These are phyloP conservation scores for Platanthera guangdongensis DNA, from an alignment of 106 monocot species.

Conservation along the genomic window DNA sequence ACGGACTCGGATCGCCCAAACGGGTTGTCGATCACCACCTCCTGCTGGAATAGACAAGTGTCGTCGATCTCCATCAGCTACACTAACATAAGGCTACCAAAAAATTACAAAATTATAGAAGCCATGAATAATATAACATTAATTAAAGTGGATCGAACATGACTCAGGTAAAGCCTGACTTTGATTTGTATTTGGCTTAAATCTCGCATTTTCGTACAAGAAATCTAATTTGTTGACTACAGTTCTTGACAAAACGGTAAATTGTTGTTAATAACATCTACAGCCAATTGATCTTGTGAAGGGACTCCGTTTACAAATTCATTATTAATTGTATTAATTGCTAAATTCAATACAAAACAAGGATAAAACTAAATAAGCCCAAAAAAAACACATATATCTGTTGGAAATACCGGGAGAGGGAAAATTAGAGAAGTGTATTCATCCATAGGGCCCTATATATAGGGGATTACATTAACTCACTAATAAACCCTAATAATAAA, in stretches of 20 bases:
- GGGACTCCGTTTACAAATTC: not conserved
- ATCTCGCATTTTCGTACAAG: not conserved
- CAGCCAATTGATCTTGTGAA: not conserved
- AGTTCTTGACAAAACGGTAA: not conserved
- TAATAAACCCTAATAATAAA: too few relatives aligned
- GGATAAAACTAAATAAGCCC: not conserved
- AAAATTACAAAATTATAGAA: not conserved
- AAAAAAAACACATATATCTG: too few relatives aligned
- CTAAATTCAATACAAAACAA: not conserved
- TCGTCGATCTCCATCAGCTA: too few relatives aligned
- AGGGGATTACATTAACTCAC: too few relatives aligned
- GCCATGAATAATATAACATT: not conserved
- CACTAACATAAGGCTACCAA: not conserved
- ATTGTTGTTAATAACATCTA: not conserved
- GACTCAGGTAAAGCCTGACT: not conserved
- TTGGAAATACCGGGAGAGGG: too few relatives aligned
- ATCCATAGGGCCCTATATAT: too few relatives aligned
- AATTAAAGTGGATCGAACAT: not conserved
- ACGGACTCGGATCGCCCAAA: too few relatives aligned
- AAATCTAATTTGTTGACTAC: not conserved
- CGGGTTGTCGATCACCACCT: too few relatives aligned
- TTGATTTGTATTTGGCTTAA: not conserved
- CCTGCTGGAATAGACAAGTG: too few relatives aligned
- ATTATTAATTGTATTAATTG: not conserved
- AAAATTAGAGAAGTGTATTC: too few relatives aligned